These are phyloP conservation scores for Papiliotrema flavescens DNA, from an alignment of 1,284 basidiomycete species.

Conservation along the genomic window DNA sequence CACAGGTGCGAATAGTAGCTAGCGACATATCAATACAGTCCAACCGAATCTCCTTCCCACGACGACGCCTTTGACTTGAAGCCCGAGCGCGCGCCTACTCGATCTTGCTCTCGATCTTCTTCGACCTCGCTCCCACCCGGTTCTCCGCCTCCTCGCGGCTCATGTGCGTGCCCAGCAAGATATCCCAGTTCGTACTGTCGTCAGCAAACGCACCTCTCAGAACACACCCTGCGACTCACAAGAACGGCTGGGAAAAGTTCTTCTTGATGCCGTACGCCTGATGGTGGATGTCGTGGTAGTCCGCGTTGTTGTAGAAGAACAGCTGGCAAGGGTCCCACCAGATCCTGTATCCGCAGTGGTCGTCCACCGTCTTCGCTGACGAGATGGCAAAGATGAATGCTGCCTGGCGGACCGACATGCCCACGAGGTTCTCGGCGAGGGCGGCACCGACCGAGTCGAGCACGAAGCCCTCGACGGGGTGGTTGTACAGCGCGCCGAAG, in stretches of 20 bases:
- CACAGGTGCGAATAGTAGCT: too few relatives aligned
- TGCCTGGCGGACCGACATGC: constrained; percentile 80
- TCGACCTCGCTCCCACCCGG: background rate
- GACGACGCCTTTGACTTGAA: too few relatives aligned
- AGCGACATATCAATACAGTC: too few relatives aligned
- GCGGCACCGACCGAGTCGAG: constrained; percentile 81
- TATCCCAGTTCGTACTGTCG: constrained; percentile 39
- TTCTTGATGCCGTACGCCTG: constrained; percentile 89
- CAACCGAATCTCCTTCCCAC: too few relatives aligned
- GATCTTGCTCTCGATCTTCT: background rate
- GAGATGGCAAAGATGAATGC: constrained; percentile 78
- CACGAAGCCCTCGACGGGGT: constrained; percentile 89
- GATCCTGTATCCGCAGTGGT: constrained; percentile 89
- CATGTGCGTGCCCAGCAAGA: constrained; percentile 39
- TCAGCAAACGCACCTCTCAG: background rate
- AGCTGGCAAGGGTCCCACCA: constrained; percentile 88
- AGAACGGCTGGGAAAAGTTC: constrained; percentile 95
- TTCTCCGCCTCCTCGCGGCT: constrained; percentile 23
- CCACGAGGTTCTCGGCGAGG: constrained; percentile 66
- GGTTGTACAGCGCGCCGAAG: constrained; percentile 96
- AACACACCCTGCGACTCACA: constrained; percentile 35
- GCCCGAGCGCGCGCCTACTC: too few relatives aligned
- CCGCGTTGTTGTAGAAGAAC: constrained; percentile 86
- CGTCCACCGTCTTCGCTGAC: constrained; percentile 92
- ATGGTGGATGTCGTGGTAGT: constrained; percentile 99